Base-by-base conservation (phyloP, 331 rosid genomes). In the Saraca asoca region DNA sequence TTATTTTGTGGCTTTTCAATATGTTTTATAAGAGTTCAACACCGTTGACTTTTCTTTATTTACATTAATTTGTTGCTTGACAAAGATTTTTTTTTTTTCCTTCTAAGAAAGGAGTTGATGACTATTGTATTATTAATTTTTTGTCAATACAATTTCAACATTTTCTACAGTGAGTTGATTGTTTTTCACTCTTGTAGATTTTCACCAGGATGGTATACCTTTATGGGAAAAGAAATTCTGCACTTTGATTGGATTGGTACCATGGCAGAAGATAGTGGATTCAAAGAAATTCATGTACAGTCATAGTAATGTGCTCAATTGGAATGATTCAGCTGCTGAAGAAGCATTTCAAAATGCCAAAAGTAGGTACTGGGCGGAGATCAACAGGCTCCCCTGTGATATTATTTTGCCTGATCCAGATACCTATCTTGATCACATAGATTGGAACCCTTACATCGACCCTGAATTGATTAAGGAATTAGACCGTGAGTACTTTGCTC, bases 181-280 rank as follows among this genome's bases (percentile, higher is more conserved):
- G 11, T 42, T 44, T 46, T 68, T 41, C 1, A 34, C 66, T 41
- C 15, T n/a, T 66, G 7, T 70, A 85, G 91, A 79, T 60, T 76
- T 56, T 76, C 46, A 68, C 72, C 72, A 73, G 66, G 96, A 93
- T 19, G 95, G 85, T 34, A 62, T 93, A 74, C 96, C 98, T 64
- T 17, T 77, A 14, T 93, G 96, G 98, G 95, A 93, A 79, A 93
- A 93, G 85, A 80, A 79, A 66, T 90, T 79, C 70, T 89, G 94
- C 79, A 76, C 75, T 9, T 61, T 33, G 68, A 55, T 83, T 39
- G 95, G 95, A 53, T 58, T 62, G 24, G 80, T 93, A n/a, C 91
- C 95, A 17, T 87, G 96, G 98, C 74, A 91, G 81, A 93, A 90
- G 82, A 62, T 90, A 55, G 81, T 84, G 9, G 87, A 82, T 51